Evolutionary conservation across 441 rosid species (phyloP), one percentile per base, ranked within the genome.

Genomic region (Jatropha podagrica): DNA sequence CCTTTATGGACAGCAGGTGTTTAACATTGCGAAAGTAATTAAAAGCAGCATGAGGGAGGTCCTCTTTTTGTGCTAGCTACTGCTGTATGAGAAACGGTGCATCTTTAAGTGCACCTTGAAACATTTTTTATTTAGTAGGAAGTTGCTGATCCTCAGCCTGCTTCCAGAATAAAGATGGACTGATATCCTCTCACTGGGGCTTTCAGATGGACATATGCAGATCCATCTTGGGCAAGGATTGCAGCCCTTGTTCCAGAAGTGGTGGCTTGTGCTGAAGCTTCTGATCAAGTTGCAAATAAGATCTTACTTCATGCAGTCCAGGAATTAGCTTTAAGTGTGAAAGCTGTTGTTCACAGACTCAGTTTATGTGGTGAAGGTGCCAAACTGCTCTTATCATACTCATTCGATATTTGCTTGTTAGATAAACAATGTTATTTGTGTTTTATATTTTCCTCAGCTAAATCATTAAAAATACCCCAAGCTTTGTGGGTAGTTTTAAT

Each of bases 211-310:
- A 87, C 93, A 11, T 89, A 87, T 58, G 87, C 83, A 60, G 91
- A 89, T 82, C 88, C 88, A 72, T 89, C 91, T 46, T 89, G 93
- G 90, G 93, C 93, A 68, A 86, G 91, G 55, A 85, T 89, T 70
- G 88, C 91, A 14, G 91, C 90, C 20, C 81, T 32, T 32, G 32
- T 32, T 32, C 32, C 32, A 2, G 32, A 32, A 32, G 32, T 32
- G 32, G 32, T 32, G 32, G 32, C 32, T 32, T 32, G 32, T 32
- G 32, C 32, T 32, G 32, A 32, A 32, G 32, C 32, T 32, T 32
- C 32, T 32, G 32, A 32, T 32, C 32, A 82, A 73, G 89, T 90
- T 54, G 92, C 94, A n/a, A 84, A 83, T 76, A 82, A 78, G 49
- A 90, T 87, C 74, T 81, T 90, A 77, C 79, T 76, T 15, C 81